Percentiles rank a stretch among this genome's conserved stretches.
Evolutionary conservation across 1,284 basidiomycete genomes (phyloP).

Genomic region (Malassezia vespertilionis): DNA sequence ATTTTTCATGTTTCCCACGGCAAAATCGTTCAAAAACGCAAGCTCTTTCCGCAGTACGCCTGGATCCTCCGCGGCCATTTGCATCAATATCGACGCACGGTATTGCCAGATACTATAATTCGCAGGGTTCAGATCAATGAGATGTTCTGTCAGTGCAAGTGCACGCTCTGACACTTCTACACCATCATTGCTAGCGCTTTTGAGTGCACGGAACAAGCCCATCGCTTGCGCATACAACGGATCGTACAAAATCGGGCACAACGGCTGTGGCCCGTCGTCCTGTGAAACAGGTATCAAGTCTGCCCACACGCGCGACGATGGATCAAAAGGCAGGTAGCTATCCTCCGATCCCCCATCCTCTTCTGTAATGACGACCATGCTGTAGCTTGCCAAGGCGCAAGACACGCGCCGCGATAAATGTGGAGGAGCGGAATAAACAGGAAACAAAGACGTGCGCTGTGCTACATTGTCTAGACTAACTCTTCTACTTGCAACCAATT

Average conservation of each 20-base stretch:
- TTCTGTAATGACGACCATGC: constrained; percentile 10
- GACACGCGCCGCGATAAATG: no score
- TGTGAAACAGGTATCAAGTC: constrained; percentile 32
- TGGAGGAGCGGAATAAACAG: no score
- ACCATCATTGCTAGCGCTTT: background rate
- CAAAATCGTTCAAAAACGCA: constrained; percentile 29
- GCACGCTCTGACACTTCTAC: constrained; percentile 28
- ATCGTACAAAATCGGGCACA: constrained; percentile 42
- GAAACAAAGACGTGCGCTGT: no score
- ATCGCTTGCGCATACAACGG: constrained; percentile 33
- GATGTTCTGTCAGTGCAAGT: constrained; percentile 30
- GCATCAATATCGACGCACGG: constrained; percentile 28
- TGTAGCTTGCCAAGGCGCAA: no score
- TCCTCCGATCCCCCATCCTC: background rate
- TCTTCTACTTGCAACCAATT: no score
- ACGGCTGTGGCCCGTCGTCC: constrained; percentile 29
- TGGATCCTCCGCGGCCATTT: constrained; percentile 5
- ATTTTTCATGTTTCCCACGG: constrained; percentile 37
- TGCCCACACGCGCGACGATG: constrained; percentile 23
- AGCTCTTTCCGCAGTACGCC: constrained; percentile 22
- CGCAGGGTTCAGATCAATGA: constrained; percentile 32
- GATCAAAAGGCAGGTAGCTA: constrained; percentile 19
- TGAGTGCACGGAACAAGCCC: constrained; percentile 35
- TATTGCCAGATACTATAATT: constrained; percentile 42
- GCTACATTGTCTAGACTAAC: no score